Base-by-base conservation (phyloP, 2,329 filamentous ascomycete genomes). In the Paracorniculantispora psalliotae region DNA sequence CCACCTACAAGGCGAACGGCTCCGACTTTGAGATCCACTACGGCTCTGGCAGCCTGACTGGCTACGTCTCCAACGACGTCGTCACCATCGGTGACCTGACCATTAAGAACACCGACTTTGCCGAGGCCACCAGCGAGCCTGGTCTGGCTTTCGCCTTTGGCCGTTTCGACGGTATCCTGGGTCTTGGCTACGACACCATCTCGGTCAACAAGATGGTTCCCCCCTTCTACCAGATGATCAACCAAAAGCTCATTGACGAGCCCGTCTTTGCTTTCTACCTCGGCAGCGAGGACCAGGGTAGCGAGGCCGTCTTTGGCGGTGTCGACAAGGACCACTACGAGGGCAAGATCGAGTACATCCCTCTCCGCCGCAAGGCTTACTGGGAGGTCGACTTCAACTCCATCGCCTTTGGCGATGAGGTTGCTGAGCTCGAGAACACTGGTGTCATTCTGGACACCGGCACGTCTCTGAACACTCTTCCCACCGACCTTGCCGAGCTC, bases 301-400 rank as follows among this genome's bases (percentile, higher is more conserved):
- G 92, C 44, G 92, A 92, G 78, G 92, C 87, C 61, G 86, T 88
- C 66, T 99, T 99, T 66, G 93, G 93, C 74, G 93, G 93, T 65
- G 77, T 96, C 62, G 88, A 97, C 75, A 79, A 91, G 78, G 79
- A 81, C 71, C 91, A 94, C 81, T 86, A 82, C 74, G 87, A 82
- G 41, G 94, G 94, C 70, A 88, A 97, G 76, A 84, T 99, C 69
- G 90, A 87, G 73, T 96, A 92, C 75, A 91, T 99, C 67, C 94
- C 94, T 58, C 85, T 99, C 67, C 91, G 94, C 75, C 91, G 94
- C 74, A 97, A 97, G 88, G 94, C 94, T 52, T 99, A 99, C 85
- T 99, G 94, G 94, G 94, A 99, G 83, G 93, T 99, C 59, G 92
- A 97, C 70, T 87, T 99, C 62, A 88, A 97, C 70, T 83, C 91